These are phyloP conservation scores for Apiotrichum domesticum DNA, from an alignment of 1,284 basidiomycete genomes.

Conservation along the genomic window DNA sequence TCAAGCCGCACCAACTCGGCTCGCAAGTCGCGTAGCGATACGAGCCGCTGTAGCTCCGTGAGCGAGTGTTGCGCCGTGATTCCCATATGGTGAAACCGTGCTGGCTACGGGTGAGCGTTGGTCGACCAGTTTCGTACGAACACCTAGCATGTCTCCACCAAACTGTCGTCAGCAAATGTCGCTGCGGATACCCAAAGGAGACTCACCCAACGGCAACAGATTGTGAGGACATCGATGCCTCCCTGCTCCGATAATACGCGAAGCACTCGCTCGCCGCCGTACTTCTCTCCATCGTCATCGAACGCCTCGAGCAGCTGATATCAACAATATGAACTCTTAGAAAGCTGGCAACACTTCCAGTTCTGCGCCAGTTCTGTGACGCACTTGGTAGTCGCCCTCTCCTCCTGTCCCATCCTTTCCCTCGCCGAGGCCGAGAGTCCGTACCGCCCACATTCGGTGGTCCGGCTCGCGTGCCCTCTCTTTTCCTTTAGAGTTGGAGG, in stretches of 20 bases:
- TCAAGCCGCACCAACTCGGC: conserved; percentile 29
- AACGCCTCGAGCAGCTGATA: conserved; percentile 34
- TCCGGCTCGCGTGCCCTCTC: conserved; percentile 39
- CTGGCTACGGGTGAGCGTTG: conserved; percentile 23
- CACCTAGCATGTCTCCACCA: conserved; percentile 43
- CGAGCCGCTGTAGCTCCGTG: conserved; percentile 23
- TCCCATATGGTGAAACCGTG: conserved; percentile 42
- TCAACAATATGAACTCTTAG: neutral
- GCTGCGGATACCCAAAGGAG: neutral
- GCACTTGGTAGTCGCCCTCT: conserved; percentile 41
- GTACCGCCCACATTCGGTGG: conserved; percentile 44
- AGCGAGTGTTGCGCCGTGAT: conserved; percentile 33
- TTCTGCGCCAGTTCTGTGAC: neutral
- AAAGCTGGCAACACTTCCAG: neutral
- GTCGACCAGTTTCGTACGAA: conserved; percentile 13
- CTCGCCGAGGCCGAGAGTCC: conserved; percentile 31
- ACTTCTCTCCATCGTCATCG: conserved; percentile 44
- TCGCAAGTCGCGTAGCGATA: conserved; percentile 32
- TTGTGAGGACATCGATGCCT: conserved; percentile 37
- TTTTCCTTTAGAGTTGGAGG: conserved; percentile 17
- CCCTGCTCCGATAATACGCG: conserved; percentile 29
- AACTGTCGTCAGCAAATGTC: conserved; percentile 20
- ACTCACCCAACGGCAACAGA: conserved; percentile 40
- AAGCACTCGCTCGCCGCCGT: conserved; percentile 39
- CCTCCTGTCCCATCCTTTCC: conserved; percentile 40